Percentiles rank a stretch among this genome's conserved stretches.
Conservation (phyloP, 805 yeast genomes). For the Saccharomyces jurei region DNA sequence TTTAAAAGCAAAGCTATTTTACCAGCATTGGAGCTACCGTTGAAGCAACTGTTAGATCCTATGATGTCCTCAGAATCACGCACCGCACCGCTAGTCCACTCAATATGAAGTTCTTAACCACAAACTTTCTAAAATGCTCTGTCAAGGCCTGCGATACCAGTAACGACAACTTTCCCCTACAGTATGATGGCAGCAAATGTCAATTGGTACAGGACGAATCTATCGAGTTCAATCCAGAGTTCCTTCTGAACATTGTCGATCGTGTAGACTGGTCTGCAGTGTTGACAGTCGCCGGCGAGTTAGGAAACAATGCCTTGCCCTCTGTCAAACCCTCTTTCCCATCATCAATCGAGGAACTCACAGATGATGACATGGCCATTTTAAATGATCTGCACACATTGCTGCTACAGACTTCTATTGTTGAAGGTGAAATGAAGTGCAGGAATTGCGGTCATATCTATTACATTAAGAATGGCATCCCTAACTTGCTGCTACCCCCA, state of each 20-base stretch:
- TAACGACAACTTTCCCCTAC: slow-evolving; percentile 72
- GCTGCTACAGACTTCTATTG: slow-evolving; percentile 76
- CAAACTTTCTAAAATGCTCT: slow-evolving; percentile 93
- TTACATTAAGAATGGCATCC: slow-evolving; percentile 85
- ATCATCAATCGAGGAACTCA: slow-evolving; percentile 27
- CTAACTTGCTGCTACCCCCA: slow-evolving; percentile 90
- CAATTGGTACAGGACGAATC: slow-evolving; percentile 63
- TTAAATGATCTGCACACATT: slow-evolving; percentile 70
- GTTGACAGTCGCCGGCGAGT: slow-evolving; percentile 64
- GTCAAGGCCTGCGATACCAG: slow-evolving; percentile 71
- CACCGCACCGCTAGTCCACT: not conserved
- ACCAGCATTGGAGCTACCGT: not conserved
- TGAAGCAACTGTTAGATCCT: not conserved
- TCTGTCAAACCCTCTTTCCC: slow-evolving; percentile 46
- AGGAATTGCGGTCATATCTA: slow-evolving; percentile 79
- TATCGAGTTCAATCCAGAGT: slow-evolving; percentile 75
- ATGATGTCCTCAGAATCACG: not conserved
- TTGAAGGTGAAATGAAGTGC: slow-evolving; percentile 86
- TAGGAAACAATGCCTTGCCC: slow-evolving; percentile 58
- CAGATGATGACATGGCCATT: slow-evolving; percentile 37
- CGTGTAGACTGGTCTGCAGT: slow-evolving; percentile 88
- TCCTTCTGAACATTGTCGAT: slow-evolving; percentile 65
- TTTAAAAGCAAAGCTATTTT: not conserved
- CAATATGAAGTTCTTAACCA: slow-evolving; percentile 84
- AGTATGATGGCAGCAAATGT: slow-evolving; percentile 47